These are phyloP conservation scores for Aegilops tauschii DNA, from an alignment of 176 grass and related monocot genomes.

Conservation along the genomic window DNA sequence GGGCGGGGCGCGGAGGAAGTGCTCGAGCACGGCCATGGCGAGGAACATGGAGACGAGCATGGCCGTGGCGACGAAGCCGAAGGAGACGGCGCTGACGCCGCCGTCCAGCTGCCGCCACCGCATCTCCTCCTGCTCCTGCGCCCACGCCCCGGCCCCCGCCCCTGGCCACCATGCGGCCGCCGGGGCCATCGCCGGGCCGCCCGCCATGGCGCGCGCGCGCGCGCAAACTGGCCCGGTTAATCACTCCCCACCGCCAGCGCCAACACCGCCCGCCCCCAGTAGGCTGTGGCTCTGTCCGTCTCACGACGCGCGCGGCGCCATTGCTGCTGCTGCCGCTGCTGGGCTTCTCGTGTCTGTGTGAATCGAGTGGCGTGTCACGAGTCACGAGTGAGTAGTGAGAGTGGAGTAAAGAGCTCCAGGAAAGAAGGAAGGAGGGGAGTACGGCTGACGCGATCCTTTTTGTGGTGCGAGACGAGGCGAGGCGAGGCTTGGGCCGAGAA, in stretches of 20 bases:
- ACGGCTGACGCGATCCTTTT: background rate
- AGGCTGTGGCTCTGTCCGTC: too few species aligned
- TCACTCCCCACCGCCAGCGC: too few species aligned
- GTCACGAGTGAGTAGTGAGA: background rate
- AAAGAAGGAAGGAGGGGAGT: background rate
- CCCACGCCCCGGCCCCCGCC: background rate
- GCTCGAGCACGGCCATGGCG: conserved; percentile 88
- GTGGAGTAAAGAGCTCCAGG: background rate
- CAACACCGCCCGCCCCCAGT: too few species aligned
- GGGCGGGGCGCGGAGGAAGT: conserved; percentile 58
- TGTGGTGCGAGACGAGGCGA: background rate
- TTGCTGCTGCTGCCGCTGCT: conserved; percentile 14
- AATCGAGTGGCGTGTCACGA: background rate
- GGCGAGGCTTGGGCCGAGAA: too few species aligned
- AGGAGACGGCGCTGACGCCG: conserved; percentile 83
- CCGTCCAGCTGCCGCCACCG: conserved; percentile 78
- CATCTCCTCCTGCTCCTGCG: conserved; percentile 42
- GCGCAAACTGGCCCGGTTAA: too few species aligned
- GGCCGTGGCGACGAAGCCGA: conserved; percentile 97
- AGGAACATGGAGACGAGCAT: conserved; percentile 99
- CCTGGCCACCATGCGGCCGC: conserved; percentile 20
- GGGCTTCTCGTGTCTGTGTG: background rate
- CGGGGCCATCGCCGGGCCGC: conserved; percentile 45
- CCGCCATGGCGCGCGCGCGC: background rate
- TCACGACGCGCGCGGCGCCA: conserved; percentile 35